Evolutionary conservation across 2,329 filamentous ascomycete genomes (phyloP).

Genomic region (Colletotrichum lupini): DNA sequence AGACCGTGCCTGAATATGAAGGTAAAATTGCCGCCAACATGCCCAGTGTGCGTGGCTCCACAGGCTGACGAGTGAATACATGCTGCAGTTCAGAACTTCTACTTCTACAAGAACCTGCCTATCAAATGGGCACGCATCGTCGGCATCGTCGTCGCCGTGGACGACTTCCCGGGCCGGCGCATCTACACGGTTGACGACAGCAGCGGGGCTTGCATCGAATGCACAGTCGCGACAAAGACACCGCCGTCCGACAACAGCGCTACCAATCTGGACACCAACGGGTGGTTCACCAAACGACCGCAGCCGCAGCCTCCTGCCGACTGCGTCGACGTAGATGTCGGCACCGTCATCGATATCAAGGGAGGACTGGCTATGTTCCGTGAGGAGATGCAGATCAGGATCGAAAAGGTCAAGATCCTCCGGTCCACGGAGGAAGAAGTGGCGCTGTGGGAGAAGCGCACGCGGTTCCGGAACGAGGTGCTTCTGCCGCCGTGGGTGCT

Average conservation of each 20-base stretch:
- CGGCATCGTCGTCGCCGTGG: constrained; percentile 74
- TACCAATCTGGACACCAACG: not conserved
- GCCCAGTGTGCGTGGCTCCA: not conserved
- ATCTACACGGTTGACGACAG: constrained; percentile 74
- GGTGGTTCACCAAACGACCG: constrained; percentile 5
- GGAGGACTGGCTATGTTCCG: constrained; percentile 62
- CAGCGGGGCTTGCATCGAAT: constrained; percentile 69
- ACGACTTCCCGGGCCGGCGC: constrained; percentile 58
- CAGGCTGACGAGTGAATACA: not conserved
- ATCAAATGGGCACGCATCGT: constrained; percentile 80
- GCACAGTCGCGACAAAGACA: constrained; percentile 41
- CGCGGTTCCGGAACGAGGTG: constrained; percentile 60
- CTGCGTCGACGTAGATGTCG: constrained; percentile 57
- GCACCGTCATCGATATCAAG: constrained; percentile 67
- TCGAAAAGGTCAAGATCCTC: constrained; percentile 61
- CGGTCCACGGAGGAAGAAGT: constrained; percentile 67
- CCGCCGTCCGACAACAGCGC: constrained; percentile 8
- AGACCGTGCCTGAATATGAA: constrained; percentile 61
- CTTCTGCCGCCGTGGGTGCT: constrained; percentile 67
- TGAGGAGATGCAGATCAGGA: constrained; percentile 61
- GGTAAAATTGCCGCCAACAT: constrained; percentile 50
- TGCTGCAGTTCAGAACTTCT: constrained; percentile 60
- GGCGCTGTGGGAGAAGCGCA: constrained; percentile 67
- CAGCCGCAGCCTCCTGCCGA: constrained; percentile 29
- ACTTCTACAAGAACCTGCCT: constrained; percentile 79